Base-by-base conservation (phyloP, 2,329 filamentous ascomycete genomes). In the Diaporthe nobilis region DNA sequence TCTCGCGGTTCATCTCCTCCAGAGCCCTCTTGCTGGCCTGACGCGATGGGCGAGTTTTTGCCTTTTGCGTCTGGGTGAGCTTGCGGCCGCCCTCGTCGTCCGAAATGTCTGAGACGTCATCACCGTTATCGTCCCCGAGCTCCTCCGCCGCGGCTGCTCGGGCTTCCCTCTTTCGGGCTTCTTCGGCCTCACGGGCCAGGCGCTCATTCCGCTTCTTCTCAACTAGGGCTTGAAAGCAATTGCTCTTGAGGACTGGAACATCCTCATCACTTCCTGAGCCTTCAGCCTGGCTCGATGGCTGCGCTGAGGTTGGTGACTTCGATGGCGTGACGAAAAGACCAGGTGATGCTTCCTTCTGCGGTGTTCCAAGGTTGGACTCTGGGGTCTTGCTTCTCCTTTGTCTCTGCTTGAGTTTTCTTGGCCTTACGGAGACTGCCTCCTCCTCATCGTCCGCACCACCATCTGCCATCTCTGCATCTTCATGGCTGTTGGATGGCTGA, bases 1-100 rank as follows among this genome's bases (percentile, higher is more conserved):
- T 98, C 84, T 99, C 97, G 75, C 95, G 91, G 80, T 94, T 94
- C 93, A 99, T 98, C 79, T 98, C 96, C 82, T 98, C 95, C 57
- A 98, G 83, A 0, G 97, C 97, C 85, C 95, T 98, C 86, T 96
- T 98, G 86, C 96, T 96, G 0, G 97, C 96, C 82, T 97, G 98
- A 17, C 97, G 91, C 13, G 91, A 89, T 7, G 95, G 93, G 5
- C 93, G 91, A 37, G 90, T 86, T 39, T 88, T 88, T 49, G 90
- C 87, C 81, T 96, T 86, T 44, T 89, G 88, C 53, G 90, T 87
- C 81, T 96, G 94, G 0, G 93, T 94, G 60, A 97, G 86, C 77
- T 87, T 91, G 58, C 87, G 88, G n/a, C 89, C 92, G 55, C 87
- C 90, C 37, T 92, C 91, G 47, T 91, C 92, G 75, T 93, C 92